Evolutionary conservation across 2,329 filamentous ascomycete genomes (phyloP).

Genomic region (Hymenoscyphus occultus): DNA sequence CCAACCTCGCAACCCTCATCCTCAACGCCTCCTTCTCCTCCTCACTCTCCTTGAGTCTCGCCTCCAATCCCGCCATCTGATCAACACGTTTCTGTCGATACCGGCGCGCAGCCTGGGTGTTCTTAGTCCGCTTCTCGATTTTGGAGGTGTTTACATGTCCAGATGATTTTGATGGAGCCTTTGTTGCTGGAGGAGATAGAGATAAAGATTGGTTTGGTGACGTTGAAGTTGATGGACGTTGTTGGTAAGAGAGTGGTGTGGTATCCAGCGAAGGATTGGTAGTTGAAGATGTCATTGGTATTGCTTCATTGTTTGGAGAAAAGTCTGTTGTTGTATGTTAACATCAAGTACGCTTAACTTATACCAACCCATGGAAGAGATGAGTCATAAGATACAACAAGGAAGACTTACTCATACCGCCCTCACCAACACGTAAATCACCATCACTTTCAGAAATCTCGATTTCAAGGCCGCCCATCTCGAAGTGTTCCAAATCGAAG

Average conservation of each 20-base stretch:
- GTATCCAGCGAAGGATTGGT: neutral
- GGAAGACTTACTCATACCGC: neutral
- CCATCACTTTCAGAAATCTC: neutral
- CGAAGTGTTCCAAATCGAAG: neutral
- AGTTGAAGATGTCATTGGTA: neutral
- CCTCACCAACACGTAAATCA: neutral
- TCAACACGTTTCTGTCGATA: slow-evolving; percentile 70
- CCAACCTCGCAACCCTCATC: slow-evolving; percentile 59
- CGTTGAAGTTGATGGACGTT: neutral
- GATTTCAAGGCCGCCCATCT: neutral
- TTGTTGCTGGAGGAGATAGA: neutral
- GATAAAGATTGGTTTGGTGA: neutral
- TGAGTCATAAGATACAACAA: neutral
- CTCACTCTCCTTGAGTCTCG: slow-evolving; percentile 55
- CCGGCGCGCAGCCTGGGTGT: slow-evolving; percentile 68
- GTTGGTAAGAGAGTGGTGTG: neutral
- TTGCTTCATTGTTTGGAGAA: neutral
- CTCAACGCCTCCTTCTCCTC: slow-evolving; percentile 62
- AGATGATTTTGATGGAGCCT: neutral
- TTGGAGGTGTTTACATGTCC: slow-evolving; percentile 13
- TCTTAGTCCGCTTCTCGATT: slow-evolving; percentile 57
- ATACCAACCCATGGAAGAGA: neutral
- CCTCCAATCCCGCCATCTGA: slow-evolving; percentile 60
- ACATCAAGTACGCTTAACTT: neutral
- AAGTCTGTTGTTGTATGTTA: neutral